Base-by-base conservation (phyloP, 164 flowering plant species). In the Sextonia rubra region DNA sequence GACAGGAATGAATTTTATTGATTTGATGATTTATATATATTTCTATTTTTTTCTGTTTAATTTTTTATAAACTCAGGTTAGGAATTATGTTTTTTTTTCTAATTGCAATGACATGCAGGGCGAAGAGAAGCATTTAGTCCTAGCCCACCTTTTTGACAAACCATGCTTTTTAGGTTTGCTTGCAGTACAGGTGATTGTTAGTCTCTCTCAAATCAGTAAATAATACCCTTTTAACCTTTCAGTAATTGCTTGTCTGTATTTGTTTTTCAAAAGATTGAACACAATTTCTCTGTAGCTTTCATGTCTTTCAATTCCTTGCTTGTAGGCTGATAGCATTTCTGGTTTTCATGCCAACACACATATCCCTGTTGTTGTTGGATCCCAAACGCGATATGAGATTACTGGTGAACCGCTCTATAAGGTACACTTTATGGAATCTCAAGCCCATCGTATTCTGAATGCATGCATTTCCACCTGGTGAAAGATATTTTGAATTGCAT, bases 91-190 rank as follows among this genome's bases (percentile, higher is more conserved):
- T 30, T 37, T 12, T 71, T 7, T 12, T 64, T 24, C 25, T 12
- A 26, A 63, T 17, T 47, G 37, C 24, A 18, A 72, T 14, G 66
- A 55, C 14, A 48, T 44, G 76, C 89, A 90, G 93, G 81, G 85
- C 58, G 78, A 91, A 79, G 60, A 75, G 68, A 95, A 87, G 78
- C 98, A 95, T 83, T 78, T 91, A 70, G 48, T 84, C 68, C 69
- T 95, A 84, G 99, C 96, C 49, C 97, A 90, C 76, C 97, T 95
- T 29, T 95, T 95, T 78, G 98, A 95, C 82, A 95, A 95, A 73
- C 99, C 99, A 27, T 95, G 99, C 82, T 94, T 94, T 82, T 82
- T 94, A 29, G 99, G 99, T 60, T 30, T 83, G 75, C 94, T 94
- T 71, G 99, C 98, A 68, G 72, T 92, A 4, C 78, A 90, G 91